Evolutionary conservation across 371 early-diverging fungal genomes (phyloP).

Genomic region (Rhizopus sp.): DNA sequence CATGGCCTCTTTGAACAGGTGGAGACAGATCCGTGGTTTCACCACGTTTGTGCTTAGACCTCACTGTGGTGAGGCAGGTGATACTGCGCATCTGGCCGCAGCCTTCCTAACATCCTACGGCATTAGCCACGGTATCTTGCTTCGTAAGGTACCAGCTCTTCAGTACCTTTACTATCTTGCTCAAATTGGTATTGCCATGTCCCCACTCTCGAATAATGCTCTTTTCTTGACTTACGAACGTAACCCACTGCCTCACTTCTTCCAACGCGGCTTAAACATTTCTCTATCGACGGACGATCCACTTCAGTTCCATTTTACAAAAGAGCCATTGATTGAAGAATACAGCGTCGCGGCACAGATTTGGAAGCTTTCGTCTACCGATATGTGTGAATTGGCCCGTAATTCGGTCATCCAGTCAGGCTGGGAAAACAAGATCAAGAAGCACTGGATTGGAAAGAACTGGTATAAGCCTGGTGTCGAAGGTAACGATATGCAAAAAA

Average conservation of each 20-base stretch:
- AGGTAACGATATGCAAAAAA: constrained; percentile 93
- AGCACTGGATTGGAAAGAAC: constrained; percentile 90
- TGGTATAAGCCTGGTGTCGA: constrained; percentile 78
- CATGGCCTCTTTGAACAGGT: constrained; percentile 84
- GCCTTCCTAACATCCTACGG: constrained; percentile 91
- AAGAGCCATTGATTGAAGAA: constrained; percentile 98
- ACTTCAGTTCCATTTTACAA: constrained; percentile 98
- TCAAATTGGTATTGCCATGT: constrained; percentile 98
- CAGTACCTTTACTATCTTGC: constrained; percentile 97
- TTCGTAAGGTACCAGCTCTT: constrained; percentile 96
- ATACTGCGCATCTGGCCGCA: constrained; percentile 94
- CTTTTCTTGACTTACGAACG: constrained; percentile 96
- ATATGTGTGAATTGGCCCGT: constrained; percentile 98
- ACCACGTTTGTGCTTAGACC: constrained; percentile 96
- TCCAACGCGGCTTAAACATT: constrained; percentile 96
- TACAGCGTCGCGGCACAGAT: constrained; percentile 99
- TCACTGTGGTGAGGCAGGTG: constrained; percentile 98
- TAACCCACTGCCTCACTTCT: constrained; percentile 94
- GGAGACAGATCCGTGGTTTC: constrained; percentile 79
- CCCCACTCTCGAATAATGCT: constrained; percentile 98
- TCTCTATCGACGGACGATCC: constrained; percentile 98
- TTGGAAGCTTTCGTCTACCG: constrained; percentile 92
- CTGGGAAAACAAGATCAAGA: constrained; percentile 89
- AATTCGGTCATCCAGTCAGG: constrained; percentile 96
- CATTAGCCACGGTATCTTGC: constrained; percentile 95